Evolutionary conservation across 177 flowering plant species (phyloP).

Genomic region (Tripterygium wilfordii): DNA sequence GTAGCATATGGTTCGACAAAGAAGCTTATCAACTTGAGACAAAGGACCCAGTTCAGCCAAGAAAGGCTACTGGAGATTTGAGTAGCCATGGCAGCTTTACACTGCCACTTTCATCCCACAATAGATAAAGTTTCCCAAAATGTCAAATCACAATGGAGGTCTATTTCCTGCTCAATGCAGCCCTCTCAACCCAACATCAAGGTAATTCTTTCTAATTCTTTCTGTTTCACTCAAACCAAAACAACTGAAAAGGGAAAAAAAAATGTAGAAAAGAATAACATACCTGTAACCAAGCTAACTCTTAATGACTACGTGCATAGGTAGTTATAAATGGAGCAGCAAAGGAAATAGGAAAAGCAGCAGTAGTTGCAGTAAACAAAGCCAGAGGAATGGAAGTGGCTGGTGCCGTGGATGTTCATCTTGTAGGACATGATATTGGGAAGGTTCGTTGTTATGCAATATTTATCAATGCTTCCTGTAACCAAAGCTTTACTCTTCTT

Average conservation of each 20-base stretch:
- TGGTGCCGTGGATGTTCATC: constrained; percentile 76
- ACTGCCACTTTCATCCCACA: constrained; percentile 40
- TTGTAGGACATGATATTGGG: constrained; percentile 81
- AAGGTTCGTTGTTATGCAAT: no score
- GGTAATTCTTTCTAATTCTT: no score
- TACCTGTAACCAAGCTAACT: no score
- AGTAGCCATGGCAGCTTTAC: constrained; percentile 47
- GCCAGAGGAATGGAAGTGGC: constrained; percentile 96
- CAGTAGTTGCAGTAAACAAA: constrained; percentile 70
- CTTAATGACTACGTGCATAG: no score
- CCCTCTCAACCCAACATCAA: constrained; percentile 58
- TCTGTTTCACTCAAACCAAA: no score
- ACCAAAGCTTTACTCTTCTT: no score
- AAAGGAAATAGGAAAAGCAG: constrained; percentile 91
- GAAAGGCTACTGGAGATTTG: constrained; percentile 14
- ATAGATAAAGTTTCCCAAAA: constrained; percentile 15
- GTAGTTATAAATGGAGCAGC: constrained; percentile 88
- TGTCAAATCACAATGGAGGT: constrained; percentile 15
- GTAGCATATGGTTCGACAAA: background rate
- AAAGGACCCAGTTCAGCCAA: constrained; percentile 4
- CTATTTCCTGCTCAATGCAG: constrained; percentile 48
- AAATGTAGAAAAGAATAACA: no score
- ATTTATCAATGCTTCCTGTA: no score
- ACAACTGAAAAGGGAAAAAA: no score
- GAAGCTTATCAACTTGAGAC: constrained; percentile 18